A percentile compares a stretch with the other conserved stretches of the same genome.
phyloP scores from a whole-genome alignment of 106 monocot genomes.

The Vanilla planifolia region DNA sequence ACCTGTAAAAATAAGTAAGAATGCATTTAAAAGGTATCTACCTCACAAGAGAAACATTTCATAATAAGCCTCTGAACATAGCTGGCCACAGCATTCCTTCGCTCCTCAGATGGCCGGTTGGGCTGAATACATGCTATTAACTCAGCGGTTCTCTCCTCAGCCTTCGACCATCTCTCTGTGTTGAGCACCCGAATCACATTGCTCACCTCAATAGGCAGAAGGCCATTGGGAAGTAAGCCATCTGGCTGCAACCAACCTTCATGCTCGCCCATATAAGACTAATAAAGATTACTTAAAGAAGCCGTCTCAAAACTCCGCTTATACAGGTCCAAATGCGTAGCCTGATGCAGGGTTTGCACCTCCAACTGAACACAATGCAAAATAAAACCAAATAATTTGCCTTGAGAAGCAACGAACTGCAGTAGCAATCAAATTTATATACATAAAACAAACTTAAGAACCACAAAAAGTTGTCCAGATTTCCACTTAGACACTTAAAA shows the following conservation, averaged over 20 bases:
- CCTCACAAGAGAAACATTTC: constrained; percentile 73
- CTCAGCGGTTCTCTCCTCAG: constrained; percentile 53
- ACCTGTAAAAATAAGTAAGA: too few relatives aligned
- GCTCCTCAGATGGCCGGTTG: constrained; percentile 54
- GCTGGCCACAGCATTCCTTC: constrained; percentile 60
- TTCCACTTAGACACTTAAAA: too few relatives aligned
- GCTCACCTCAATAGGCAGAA: constrained; percentile 32
- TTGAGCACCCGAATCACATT: constrained; percentile 45
- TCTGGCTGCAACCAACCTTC: constrained; percentile 19
- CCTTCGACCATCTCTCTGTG: constrained; percentile 48
- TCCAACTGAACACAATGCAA: not conserved
- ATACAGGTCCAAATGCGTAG: not conserved
- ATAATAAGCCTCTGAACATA: constrained; percentile 64
- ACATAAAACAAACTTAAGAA: not conserved
- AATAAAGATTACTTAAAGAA: not conserved
- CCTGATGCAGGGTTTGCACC: not conserved
- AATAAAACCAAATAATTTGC: too few relatives aligned
- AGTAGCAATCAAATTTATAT: not conserved
- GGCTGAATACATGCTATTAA: constrained; percentile 73
- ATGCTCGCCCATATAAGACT: constrained; percentile 51
- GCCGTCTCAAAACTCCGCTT: not conserved
- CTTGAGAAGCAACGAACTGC: not conserved
- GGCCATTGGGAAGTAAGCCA: constrained; percentile 43
- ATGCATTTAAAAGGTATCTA: too few relatives aligned
- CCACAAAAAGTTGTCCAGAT: not conserved